Base-by-base conservation (phyloP, 306 rosid genomes). In the Leucaena leucocephala region DNA sequence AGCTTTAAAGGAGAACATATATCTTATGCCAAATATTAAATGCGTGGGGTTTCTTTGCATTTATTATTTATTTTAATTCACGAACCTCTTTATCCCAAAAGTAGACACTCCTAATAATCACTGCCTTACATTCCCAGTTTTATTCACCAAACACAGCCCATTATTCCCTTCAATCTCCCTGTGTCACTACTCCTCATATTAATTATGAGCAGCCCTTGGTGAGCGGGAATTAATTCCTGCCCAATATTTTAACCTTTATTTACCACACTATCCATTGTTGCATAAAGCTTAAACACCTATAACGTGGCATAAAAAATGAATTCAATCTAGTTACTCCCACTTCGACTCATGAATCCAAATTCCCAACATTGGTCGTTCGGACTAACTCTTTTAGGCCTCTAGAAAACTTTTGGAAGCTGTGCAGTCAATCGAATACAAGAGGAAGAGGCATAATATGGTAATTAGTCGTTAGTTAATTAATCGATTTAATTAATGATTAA, bases 391-490 rank as follows among this genome's bases (percentile, higher is more conserved):
- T 2, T 17, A 52, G 33, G 40, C 39, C 52, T 74, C 63, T 36
- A 43, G 27, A 62, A 72, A 57, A 19, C 52, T 67, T 50, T 34
- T 58, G 64, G 64, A 79, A 61, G 59, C 1, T 68, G 27, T 61
- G 44, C 52, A 17, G 86, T 68, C 27, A 50, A 67, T 76, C 77
- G 13, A 72, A 68, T 50, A 68, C 82, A 82, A 73, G 68, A 10
- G 61, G 64, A 17, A 69, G 16, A 46, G 54, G 71, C 39, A 22
- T 63, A 13, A 63, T 70, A 82, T 71, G 64, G 77, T 58, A 0
- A 71, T 71, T 73, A 79, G 65, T 58, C 12, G 57, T 77, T 72
- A 81, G 69, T 57, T 35, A 71, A 4, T 49, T 16, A 52, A 16
- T 52, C 6, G 0, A 17, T 2, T 5, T 52, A 17, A 17, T 16